Percentiles rank a stretch among this genome's conserved stretches.
Evolutionary conservation across 768 basidiomycete genomes (phyloP).

Genomic region (Flagelloscypha sp.): DNA sequence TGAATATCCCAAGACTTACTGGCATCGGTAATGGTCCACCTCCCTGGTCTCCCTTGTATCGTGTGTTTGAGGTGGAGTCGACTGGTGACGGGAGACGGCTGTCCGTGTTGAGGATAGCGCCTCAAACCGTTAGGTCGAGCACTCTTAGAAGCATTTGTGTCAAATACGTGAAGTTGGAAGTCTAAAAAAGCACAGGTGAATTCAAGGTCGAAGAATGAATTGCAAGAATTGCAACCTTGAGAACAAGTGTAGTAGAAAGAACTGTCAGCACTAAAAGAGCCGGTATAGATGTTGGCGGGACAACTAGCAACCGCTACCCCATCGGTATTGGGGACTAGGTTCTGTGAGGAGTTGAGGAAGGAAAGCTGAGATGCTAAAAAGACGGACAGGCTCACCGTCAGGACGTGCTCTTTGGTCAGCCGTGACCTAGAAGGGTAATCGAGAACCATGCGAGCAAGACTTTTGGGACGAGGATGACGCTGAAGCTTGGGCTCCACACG

Average conservation of each 20-base stretch:
- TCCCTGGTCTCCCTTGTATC: conserved; percentile 66
- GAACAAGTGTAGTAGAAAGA: conserved; percentile 92
- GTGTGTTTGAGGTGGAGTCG: conserved; percentile 43
- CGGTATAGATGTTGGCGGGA: conserved; percentile 70
- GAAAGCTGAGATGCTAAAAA: background rate
- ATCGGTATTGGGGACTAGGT: conserved; percentile 67
- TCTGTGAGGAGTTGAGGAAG: conserved; percentile 30
- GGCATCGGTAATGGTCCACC: conserved; percentile 95
- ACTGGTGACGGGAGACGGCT: conserved; percentile 11
- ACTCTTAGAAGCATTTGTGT: conserved; percentile 47
- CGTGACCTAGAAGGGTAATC: conserved; percentile 30
- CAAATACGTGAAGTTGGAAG: conserved; percentile 85
- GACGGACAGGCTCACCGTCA: conserved; percentile 35
- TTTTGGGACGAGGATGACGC: conserved; percentile 32
- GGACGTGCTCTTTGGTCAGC: conserved; percentile 44
- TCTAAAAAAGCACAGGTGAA: conserved; percentile 35
- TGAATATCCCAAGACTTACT: conserved; percentile 87
- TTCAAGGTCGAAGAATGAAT: background rate
- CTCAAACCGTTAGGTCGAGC: conserved; percentile 15
- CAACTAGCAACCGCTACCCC: conserved; percentile 76
- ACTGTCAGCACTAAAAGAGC: conserved; percentile 67
- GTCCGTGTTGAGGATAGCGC: conserved; percentile 28
- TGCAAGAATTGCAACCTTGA: conserved; percentile 44
- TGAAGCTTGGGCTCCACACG: conserved; percentile 44
- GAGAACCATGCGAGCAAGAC: conserved; percentile 41